Conservation (phyloP, 495 filamentous ascomycete species). For the Penicillium coprophilum region DNA sequence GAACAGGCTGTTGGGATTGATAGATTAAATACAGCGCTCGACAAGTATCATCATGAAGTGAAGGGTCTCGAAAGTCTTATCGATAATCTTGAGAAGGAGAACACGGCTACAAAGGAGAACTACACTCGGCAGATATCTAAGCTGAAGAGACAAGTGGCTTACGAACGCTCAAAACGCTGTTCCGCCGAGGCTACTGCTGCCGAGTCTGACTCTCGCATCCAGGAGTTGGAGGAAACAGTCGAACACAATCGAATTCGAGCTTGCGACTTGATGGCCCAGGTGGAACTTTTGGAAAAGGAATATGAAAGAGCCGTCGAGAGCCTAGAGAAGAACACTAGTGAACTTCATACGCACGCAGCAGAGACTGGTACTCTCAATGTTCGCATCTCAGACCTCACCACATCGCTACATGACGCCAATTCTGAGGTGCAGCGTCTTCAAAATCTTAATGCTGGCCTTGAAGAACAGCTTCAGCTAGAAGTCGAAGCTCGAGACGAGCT, state of each 20-base stretch:
- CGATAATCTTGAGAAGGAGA: conserved; percentile 56
- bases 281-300: conserved; percentile 37
- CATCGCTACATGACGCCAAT: conserved; percentile 33
- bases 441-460: conserved; percentile 34
- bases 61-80: conserved; percentile 61
- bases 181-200: conserved; percentile 38
- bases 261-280: conserved; percentile 34
- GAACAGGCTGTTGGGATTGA: conserved; percentile 60
- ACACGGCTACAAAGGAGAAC: conserved; percentile 32
- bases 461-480: conserved; percentile 38
- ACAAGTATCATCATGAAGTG: conserved; percentile 64
- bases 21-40: conserved; percentile 59
- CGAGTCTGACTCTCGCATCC: conserved; percentile 36
- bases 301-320: conserved; percentile 22
- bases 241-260: conserved; percentile 39
- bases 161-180: conserved; percentile 37
- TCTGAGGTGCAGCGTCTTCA: conserved; percentile 35
- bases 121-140: conserved; percentile 40
- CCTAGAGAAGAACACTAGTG: conserved; percentile 32
- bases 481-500: conserved; percentile 39
- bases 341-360: conserved; percentile 41
- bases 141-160: conserved; percentile 38
- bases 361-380: conserved; percentile 44
- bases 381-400: conserved; percentile 39
- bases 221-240: conserved; percentile 40